Conservation (phyloP, 148 eudicot species). For the Rhododendron ferrugineum region DNA sequence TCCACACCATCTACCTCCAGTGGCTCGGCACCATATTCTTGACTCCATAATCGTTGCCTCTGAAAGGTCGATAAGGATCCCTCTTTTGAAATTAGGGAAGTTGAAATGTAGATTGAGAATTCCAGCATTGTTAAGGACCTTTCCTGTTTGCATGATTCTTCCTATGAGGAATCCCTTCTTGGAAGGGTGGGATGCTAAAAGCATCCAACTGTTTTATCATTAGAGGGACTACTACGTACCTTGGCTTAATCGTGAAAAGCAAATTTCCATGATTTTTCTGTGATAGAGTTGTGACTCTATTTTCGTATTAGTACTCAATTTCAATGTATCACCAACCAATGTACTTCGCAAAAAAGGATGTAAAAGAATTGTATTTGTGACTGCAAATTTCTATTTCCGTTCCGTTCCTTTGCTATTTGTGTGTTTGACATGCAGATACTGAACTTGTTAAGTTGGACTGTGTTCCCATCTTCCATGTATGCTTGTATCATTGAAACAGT, state of each 20-base stretch:
- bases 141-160: not conserved
- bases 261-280: not conserved
- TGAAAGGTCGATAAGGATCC: not conserved
- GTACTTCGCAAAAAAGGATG: not conserved
- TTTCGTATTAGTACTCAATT: not conserved
- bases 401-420: not conserved
- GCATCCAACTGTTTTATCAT: not conserved
- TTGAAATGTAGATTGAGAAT: not conserved
- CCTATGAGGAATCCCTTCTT: not conserved
- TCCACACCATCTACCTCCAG: not conserved
- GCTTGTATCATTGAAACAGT: not conserved
- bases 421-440: not conserved
- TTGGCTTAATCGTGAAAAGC: not conserved
- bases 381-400: not conserved
- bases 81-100: not conserved
- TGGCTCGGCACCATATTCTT: not conserved
- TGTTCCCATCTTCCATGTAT: not conserved
- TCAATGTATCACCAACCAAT: not conserved
- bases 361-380: not conserved
- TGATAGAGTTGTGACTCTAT: not conserved
- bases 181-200: not conserved
- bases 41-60: not conserved
- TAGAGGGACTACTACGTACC: not conserved
- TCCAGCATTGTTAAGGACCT: not conserved
- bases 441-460: not conserved